Evolutionary conservation across 306 rosid genomes (phyloP).

Genomic region (Quercus aquifolioides): DNA sequence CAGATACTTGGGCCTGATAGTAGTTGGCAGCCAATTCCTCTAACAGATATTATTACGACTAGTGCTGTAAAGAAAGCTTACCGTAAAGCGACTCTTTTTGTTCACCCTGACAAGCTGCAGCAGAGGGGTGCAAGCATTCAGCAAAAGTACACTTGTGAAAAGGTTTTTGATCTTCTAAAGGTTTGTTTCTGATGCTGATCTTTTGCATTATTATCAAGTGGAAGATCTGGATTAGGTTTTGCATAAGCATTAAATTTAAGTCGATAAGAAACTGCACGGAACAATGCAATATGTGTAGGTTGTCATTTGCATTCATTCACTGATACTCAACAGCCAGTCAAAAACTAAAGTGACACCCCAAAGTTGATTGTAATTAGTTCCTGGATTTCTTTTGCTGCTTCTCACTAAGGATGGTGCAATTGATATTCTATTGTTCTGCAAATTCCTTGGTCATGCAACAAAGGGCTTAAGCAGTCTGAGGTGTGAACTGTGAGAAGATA

Average conservation of each 20-base stretch:
- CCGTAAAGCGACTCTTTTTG: constrained; percentile 84
- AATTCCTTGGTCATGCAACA: not conserved
- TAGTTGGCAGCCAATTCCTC: constrained; percentile 89
- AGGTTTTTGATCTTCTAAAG: constrained; percentile 97
- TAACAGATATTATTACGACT: constrained; percentile 58
- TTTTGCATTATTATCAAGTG: not conserved
- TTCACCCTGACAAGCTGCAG: constrained; percentile 96
- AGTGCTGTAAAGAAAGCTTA: constrained; percentile 79
- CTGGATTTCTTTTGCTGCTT: not conserved
- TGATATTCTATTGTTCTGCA: not conserved
- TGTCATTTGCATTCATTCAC: not conserved
- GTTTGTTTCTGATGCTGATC: constrained; percentile 34
- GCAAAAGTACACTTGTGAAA: constrained; percentile 86
- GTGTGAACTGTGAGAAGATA: not conserved
- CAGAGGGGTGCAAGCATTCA: constrained; percentile 94
- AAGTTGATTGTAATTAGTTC: not conserved
- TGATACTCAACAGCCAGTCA: not conserved
- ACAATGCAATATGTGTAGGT: not conserved
- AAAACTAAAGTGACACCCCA: not conserved
- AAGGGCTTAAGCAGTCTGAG: not conserved
- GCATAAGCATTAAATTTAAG: not conserved
- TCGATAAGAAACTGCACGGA: not conserved
- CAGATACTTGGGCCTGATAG: constrained; percentile 90
- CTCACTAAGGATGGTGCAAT: not conserved
- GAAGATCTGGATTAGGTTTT: not conserved